phyloP scores from a whole-genome alignment of 768 basidiomycete genomes.

The Daedaleopsis nitida region DNA sequence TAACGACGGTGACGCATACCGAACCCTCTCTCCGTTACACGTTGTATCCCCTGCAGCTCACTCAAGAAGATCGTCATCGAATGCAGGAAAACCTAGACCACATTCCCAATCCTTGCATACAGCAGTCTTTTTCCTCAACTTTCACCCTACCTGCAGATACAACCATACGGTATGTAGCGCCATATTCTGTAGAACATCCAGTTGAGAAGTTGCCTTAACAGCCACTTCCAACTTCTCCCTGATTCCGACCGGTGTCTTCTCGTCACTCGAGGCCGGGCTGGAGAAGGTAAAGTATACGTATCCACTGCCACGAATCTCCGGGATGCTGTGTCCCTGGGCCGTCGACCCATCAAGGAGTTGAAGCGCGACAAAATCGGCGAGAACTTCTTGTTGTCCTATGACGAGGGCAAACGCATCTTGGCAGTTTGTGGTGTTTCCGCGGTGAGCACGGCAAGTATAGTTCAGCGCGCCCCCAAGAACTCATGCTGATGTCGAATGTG shows the following conservation, averaged over 20 bases:
- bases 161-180: constrained; percentile 35
- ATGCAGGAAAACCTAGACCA: constrained; percentile 36
- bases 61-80: constrained; percentile 38
- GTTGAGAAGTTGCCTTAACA: too few species aligned
- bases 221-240: constrained; percentile 44
- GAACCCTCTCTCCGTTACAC: constrained; percentile 31
- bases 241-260: constrained; percentile 43
- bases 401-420: constrained; percentile 53
- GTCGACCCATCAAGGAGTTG: constrained; percentile 33
- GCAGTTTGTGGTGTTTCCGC: constrained; percentile 42
- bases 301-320: constrained; percentile 37
- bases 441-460: constrained; percentile 28
- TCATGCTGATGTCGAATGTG: too few species aligned
- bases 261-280: constrained; percentile 38
- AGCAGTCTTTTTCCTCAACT: constrained; percentile 24
- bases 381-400: constrained; percentile 48
- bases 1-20: not conserved
- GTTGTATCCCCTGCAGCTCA: constrained; percentile 35
- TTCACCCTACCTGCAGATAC: constrained; percentile 30
- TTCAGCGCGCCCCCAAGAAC: too few species aligned
- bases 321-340: constrained; percentile 31
- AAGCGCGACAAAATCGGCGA: constrained; percentile 49
- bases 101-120: constrained; percentile 34
- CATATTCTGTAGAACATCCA: not conserved
- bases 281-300: constrained; percentile 41